Evolutionary conservation across 176 grass and related monocot genomes (phyloP), one percentile per base, ranked within the genome.

Genomic region (Guadua angustifolia): DNA sequence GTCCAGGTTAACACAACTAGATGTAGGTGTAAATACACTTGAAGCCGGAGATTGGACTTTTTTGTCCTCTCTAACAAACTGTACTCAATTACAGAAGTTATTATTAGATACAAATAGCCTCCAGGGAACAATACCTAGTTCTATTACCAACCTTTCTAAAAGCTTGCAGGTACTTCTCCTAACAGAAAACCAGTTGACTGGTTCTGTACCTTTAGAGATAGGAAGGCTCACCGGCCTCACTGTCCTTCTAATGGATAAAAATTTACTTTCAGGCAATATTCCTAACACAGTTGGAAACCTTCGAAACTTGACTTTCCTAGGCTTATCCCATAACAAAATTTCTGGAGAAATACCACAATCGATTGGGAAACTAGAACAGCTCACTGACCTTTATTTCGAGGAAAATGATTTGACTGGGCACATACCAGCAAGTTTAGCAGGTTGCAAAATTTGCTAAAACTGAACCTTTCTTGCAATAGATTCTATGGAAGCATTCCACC

Each of bases 271-370:
- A 2, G 68, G 85, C 32, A 66, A 36, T 36, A 36, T 36, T 36
- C 35, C 35, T 36, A 36, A 36, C 35, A 36, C 35, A 36, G 35
- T 36, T 56, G 66, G 66, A 19, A 77, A 70, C 11, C 32, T 63
- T 42, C 13, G 56, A n/a, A 35, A 60, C 13, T 43, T 88, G 49
- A 4, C 18, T 7, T 2, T 17, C 4, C 7, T 82, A 25, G 7
- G 7, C 22, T 79, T 86, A 43, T 16, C 7, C 0, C 3, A 45
- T 4, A 89, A 89, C 10, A 60, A 81, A 39, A 40, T 89, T 63
- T 79, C 77, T 14, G 82, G 88, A 6, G 44, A 47, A 11, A 77
- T 80, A 36, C 82, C 88, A 24, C 33, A 19, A 14, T 85, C 76
- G 3, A 36, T 89, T 5, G 83, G 50, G 17, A 77, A 86, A 13